Percentiles rank a stretch among this genome's conserved stretches.
Evolutionary conservation across 306 rosid genomes (phyloP).

Genomic region (Prunus armeniaca): DNA sequence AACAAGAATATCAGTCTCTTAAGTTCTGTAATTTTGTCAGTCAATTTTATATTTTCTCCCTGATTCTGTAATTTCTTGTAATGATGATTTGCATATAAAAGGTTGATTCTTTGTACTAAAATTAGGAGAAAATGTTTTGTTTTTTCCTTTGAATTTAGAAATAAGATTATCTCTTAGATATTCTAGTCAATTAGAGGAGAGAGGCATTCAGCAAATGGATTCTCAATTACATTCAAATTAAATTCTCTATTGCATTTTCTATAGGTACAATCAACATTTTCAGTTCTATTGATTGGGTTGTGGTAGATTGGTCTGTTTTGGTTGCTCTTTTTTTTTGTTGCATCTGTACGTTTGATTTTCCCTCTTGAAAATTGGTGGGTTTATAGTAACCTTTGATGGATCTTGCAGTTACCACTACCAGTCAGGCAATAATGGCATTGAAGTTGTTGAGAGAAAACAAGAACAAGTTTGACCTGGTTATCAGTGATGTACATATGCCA

Average conservation of each 20-base stretch:
- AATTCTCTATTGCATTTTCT: neutral
- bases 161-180: neutral
- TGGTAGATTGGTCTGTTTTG: slow-evolving; percentile 5
- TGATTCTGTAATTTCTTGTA: neutral
- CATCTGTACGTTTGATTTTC: neutral
- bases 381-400: slow-evolving; percentile 15
- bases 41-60: neutral
- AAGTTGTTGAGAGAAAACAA: slow-evolving; percentile 77
- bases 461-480: slow-evolving; percentile 82
- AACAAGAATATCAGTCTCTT: neutral
- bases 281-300: neutral
- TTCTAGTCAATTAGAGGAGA: neutral
- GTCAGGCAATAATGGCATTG: slow-evolving; percentile 77
- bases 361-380: neutral
- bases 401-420: slow-evolving; percentile 83
- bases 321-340: neutral
- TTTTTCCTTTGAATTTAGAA: neutral
- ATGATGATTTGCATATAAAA: neutral
- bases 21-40: neutral
- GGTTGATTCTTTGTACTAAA: neutral
- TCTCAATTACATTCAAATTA: slow-evolving; percentile 3
- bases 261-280: neutral
- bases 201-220: neutral
- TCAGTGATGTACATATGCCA: slow-evolving; percentile 98
- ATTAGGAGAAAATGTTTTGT: neutral